Evolutionary conservation across 345 rosid species (phyloP).

Genomic region (Sonneratia alba): DNA sequence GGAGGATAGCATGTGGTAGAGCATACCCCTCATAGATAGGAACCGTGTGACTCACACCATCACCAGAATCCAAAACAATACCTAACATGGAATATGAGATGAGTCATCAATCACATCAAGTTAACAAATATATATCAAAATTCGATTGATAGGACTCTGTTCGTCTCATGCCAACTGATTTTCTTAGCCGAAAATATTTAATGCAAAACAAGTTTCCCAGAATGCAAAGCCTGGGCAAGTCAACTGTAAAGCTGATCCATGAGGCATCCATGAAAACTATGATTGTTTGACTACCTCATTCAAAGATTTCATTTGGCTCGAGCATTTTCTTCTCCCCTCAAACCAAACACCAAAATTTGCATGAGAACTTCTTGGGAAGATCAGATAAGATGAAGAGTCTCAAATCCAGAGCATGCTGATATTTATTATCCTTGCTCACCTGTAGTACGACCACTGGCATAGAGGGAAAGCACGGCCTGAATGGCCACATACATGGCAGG

Average conservation of each 20-base stretch:
- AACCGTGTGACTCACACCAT: conserved; percentile 91
- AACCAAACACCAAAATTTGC: not conserved
- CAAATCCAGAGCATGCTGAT: not conserved
- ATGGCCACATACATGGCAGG: conserved; percentile 94
- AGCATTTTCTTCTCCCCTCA: not conserved
- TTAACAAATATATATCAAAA: too few relatives aligned
- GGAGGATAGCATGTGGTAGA: conserved; percentile 80
- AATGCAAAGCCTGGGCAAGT: too few relatives aligned
- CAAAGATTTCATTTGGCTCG: too few relatives aligned
- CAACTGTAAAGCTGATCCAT: too few relatives aligned
- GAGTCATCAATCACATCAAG: not conserved
- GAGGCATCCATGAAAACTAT: too few relatives aligned
- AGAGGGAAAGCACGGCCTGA: conserved; percentile 88
- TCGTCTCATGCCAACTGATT: too few relatives aligned
- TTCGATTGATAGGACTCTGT: too few relatives aligned
- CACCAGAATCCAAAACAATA: conserved; percentile 90
- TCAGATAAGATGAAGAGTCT: too few relatives aligned
- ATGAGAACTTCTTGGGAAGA: too few relatives aligned
- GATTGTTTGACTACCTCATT: too few relatives aligned
- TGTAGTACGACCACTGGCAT: conserved; percentile 96
- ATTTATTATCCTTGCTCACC: conserved; percentile 32
- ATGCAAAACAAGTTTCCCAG: too few relatives aligned
- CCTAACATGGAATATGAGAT: conserved; percentile 23
- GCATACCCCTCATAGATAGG: conserved; percentile 89
- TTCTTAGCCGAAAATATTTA: too few relatives aligned